Percentiles rank a stretch among this genome's conserved stretches.
phyloP scores from a whole-genome alignment of 2,329 filamentous ascomycete genomes.

The Verticillium zaregamsianum region DNA sequence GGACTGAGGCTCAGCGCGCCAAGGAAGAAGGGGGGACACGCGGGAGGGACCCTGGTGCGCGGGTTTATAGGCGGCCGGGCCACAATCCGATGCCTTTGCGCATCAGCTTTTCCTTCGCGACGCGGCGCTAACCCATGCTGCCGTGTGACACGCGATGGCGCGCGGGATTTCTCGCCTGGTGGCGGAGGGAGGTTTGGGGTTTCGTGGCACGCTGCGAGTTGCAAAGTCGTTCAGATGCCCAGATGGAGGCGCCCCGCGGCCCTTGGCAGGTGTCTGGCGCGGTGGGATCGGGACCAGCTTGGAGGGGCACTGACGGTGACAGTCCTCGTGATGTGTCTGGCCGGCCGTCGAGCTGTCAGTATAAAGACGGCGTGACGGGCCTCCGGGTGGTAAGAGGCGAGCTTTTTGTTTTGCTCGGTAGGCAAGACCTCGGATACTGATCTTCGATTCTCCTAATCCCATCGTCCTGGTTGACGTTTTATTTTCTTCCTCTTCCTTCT shows the following conservation, averaged over 20 bases:
- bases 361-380: constrained; percentile 8
- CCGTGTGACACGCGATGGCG: background rate
- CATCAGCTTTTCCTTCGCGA: background rate
- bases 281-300: background rate
- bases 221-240: background rate
- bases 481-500: background rate
- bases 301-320: background rate
- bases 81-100: background rate
- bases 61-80: background rate
- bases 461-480: constrained; percentile 1
- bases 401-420: background rate
- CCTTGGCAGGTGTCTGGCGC: background rate
- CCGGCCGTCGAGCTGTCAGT: constrained; percentile 5
- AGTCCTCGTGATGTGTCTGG: background rate
- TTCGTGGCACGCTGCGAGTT: background rate
- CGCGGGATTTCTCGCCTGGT: background rate
- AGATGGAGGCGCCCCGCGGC: background rate
- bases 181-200: background rate
- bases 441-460: constrained; percentile 2
- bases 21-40: background rate
- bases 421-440: constrained; percentile 3
- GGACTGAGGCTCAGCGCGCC: background rate
- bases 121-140: background rate
- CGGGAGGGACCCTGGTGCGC: background rate
- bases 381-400: background rate